Percentiles rank a stretch among this genome's conserved stretches.
Evolutionary conservation across 257 asterid species (phyloP).

Genomic region (Phtheirospermum japonicum): DNA sequence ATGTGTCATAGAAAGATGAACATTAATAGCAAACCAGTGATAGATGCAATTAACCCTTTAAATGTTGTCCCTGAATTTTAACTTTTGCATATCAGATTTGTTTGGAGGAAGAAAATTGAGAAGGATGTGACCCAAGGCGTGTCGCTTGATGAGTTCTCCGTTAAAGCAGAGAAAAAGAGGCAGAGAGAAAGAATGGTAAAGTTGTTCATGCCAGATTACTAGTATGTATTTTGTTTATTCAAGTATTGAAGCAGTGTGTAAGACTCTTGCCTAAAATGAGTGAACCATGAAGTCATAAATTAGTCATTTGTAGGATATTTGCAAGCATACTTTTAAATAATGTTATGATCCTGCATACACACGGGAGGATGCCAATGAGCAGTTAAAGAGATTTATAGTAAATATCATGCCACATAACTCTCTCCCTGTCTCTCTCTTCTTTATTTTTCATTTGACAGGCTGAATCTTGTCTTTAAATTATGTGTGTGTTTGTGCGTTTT

Average conservation of each 20-base stretch:
- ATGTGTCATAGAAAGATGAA: neutral
- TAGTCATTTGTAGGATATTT: neutral
- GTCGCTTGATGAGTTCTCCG: constrained; percentile 58
- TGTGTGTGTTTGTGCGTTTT: neutral
- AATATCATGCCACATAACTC: neutral
- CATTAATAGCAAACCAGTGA: no score
- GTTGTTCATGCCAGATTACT: neutral
- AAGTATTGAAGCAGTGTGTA: neutral
- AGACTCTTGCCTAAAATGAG: constrained; percentile 1
- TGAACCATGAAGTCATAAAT: neutral
- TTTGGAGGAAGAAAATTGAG: constrained; percentile 86
- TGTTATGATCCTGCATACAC: no score
- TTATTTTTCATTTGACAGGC: neutral
- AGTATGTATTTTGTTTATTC: neutral
- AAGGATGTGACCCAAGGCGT: constrained; percentile 62
- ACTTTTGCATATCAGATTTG: constrained; percentile 50
- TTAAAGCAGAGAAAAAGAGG: constrained; percentile 70
- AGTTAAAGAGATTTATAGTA: constrained; percentile 10
- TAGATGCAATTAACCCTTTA: constrained; percentile 9
- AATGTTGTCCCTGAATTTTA: neutral
- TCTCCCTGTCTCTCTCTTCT: neutral
- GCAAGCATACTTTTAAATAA: no score
- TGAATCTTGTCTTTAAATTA: neutral
- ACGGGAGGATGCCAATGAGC: no score
- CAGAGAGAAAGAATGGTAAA: constrained; percentile 75